Base-by-base conservation (phyloP, 2,329 filamentous ascomycete species). In the Exophiala dermatitidis region DNA sequence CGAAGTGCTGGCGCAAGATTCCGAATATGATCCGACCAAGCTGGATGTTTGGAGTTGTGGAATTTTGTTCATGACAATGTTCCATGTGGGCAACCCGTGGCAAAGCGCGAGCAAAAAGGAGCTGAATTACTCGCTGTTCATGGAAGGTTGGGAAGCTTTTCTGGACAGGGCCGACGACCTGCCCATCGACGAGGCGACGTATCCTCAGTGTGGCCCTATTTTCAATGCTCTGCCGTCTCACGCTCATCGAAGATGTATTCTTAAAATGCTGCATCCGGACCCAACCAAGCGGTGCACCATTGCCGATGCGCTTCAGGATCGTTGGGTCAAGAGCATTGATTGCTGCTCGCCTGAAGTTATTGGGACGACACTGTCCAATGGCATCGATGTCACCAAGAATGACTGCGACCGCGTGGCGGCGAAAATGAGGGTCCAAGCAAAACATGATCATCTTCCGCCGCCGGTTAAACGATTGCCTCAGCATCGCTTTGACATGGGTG, bases 1-100 rank as follows among this genome's bases (percentile, higher is more conserved):
- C 1, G 89, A 95, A 68, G 87, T 95, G 3, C 74, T 93, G 34
- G 77, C 76, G 43, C 88, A 87, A 74, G 75, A 82, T 58, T 69
- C 72, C 19, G 68, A 74, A 38, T 85, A 85, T 64, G 90, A 95
- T 65, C 85, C 90, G 1, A 83, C 88, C 43, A 81, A 84, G 3
- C 74, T 94, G 8, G 90, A 95, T 65, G 85, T 94, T 8, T 95
- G 90, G 90, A 85, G 86, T 50, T 85, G 85, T 47, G 90, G 84
- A 28, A 84, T 95, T 53, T 85, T 93, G 60, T 91, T 88, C 77
- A 73, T 95, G 54, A 84, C 85, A 58, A 80, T 95, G 59, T 81
- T 80, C 37, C 86, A 86, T 64, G 80, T 81, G 41, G 86, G 82
- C 26, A 83, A 80, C 43, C 79, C 90, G 5, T 95, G 89, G 90